Conservation (phyloP, 176 grass and related monocot species). For the Hordeum marinum region DNA sequence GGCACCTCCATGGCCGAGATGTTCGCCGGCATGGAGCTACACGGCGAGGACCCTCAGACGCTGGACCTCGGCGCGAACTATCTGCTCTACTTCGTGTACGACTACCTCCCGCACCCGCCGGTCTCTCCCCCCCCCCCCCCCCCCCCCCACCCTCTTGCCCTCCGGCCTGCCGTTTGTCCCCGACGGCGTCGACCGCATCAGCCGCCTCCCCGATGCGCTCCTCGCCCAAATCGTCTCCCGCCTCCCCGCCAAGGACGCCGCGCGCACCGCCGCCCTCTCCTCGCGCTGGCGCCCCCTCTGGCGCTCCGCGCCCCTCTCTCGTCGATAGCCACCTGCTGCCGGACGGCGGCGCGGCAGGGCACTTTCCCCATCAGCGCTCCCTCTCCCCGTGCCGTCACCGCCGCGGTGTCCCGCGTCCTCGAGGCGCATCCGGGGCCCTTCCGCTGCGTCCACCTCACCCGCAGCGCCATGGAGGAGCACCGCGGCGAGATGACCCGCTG, state of each 20-base stretch:
- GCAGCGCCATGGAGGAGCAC: not conserved
- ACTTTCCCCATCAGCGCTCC: not conserved
- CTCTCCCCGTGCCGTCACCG: not conserved
- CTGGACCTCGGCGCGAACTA: not conserved
- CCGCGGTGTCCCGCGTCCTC: not conserved
- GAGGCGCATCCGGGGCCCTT: not conserved
- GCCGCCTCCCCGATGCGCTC: not conserved
- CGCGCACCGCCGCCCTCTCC: not conserved
- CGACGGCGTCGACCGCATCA: not conserved
- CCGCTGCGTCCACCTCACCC: not conserved
- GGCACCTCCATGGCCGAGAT: not conserved
- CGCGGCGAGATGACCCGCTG: not conserved
- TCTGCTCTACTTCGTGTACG: not conserved
- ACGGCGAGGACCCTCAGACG: not conserved
- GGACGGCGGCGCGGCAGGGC: not conserved
- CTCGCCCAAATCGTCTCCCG: too few relatives aligned
- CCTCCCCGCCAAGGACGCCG: too few relatives aligned
- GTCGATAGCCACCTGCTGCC: not conserved
- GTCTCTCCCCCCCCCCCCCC: not conserved
- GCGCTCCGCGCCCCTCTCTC: not conserved
- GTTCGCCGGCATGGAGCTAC: not conserved
- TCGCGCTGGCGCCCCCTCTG: not conserved
- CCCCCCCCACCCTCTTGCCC: not conserved
- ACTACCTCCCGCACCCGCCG: not conserved
- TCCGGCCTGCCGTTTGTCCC: not conserved